A percentile compares a stretch with the other conserved stretches of the same genome.
phyloP scores from a whole-genome alignment of 164 flowering plant genomes.

The Dillenia suffruticosa region DNA sequence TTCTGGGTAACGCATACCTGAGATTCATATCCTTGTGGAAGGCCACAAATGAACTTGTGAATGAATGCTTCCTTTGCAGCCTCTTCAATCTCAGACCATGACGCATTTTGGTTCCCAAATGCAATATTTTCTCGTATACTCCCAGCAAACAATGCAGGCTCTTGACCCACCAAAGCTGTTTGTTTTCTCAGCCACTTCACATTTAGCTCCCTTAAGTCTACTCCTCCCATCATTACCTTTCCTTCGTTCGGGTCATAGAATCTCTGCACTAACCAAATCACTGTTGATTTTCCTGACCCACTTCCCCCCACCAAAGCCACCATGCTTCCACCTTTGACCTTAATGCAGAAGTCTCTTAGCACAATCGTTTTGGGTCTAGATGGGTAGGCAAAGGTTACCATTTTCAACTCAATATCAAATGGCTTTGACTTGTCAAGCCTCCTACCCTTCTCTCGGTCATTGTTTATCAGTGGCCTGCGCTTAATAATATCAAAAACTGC shows the following conservation, averaged over 20 bases:
- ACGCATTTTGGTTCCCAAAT: constrained; percentile 57
- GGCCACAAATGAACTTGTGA: constrained; percentile 62
- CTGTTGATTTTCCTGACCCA: constrained; percentile 79
- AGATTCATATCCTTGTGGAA: constrained; percentile 82
- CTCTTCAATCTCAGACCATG: constrained; percentile 72
- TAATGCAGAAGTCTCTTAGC: constrained; percentile 47
- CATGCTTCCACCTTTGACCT: constrained; percentile 55
- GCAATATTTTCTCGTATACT: constrained; percentile 68
- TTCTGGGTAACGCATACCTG: constrained; percentile 25
- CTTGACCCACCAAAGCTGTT: constrained; percentile 73
- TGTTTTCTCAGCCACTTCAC: constrained; percentile 69
- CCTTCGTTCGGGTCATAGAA: constrained; percentile 73
- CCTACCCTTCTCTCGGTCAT: constrained; percentile 28
- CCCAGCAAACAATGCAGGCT: constrained; percentile 72
- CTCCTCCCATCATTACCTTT: constrained; percentile 46
- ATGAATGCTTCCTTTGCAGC: constrained; percentile 70
- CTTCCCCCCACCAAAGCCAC: constrained; percentile 75
- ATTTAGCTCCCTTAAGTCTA: constrained; percentile 57
- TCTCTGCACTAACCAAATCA: constrained; percentile 65
- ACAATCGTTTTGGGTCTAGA: constrained; percentile 55
- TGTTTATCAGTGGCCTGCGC: constrained; percentile 42
- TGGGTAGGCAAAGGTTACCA: constrained; percentile 67
- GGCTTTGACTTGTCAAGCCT: constrained; percentile 33
- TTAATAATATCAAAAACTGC: constrained; percentile 41
- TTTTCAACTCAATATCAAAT: constrained; percentile 53